phyloP scores from a whole-genome alignment of 2,329 filamentous ascomycete genomes.

The Aspergillus sp. region DNA sequence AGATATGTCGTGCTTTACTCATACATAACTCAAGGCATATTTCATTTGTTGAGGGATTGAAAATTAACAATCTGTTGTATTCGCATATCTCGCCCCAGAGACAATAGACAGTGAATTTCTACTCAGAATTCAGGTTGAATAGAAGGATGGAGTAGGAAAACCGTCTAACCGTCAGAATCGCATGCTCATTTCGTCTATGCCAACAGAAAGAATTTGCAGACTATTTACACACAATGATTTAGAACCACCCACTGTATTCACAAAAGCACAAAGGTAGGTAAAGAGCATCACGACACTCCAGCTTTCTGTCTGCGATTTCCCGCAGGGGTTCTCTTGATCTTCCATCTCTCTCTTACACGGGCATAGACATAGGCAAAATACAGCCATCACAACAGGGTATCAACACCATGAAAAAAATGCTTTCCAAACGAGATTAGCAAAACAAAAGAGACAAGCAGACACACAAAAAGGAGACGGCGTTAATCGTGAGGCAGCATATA shows the following conservation, averaged over 20 bases:
- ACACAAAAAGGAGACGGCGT: conserved; percentile 24
- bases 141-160: neutral
- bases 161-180: conserved; percentile 7
- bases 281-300: neutral
- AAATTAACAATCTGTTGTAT: no score
- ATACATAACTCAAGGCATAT: neutral
- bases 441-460: conserved; percentile 5
- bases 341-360: neutral
- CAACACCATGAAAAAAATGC: conserved; percentile 45
- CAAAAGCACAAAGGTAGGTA: neutral
- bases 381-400: conserved; percentile 40
- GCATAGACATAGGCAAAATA: conserved; percentile 18
- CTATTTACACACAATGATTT: conserved; percentile 23
- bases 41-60: no score
- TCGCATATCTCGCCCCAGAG: no score
- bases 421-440: conserved; percentile 24
- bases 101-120: no score
- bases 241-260: conserved; percentile 10
- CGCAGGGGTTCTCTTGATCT: conserved; percentile 9
- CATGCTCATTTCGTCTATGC: conserved; percentile 33
- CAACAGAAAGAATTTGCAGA: conserved; percentile 18
- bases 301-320: neutral
- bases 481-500: conserved; percentile 39
- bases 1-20: neutral
- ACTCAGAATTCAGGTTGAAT: no score